Evolutionary conservation across 306 rosid species (phyloP).

Genomic region (Prunus armeniaca): DNA sequence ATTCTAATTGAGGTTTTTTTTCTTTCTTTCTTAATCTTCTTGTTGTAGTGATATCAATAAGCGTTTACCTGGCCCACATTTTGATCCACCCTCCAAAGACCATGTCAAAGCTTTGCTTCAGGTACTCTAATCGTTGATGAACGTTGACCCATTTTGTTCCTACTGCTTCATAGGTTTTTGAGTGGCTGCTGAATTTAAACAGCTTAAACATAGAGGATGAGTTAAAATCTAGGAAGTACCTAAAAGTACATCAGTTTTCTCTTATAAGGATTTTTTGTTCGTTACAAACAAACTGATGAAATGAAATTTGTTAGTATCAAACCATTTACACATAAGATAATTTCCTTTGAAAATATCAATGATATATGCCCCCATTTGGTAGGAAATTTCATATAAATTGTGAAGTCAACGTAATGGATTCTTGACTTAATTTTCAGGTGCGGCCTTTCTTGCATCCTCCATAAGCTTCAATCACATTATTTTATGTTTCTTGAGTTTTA

Average conservation of each 20-base stretch:
- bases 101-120: conserved; percentile 40
- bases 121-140: conserved; percentile 40
- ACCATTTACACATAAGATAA: not conserved
- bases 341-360: not conserved
- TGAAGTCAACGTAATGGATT: too few relatives aligned
- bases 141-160: not conserved
- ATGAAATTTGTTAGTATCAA: not conserved
- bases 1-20: not conserved
- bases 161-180: not conserved
- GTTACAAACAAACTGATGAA: not conserved
- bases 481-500: not conserved
- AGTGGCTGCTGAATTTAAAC: not conserved
- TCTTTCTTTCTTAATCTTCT: not conserved
- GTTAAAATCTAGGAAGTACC: not conserved
- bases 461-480: not conserved
- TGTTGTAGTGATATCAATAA: conserved; percentile 78
- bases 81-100: conserved; percentile 75
- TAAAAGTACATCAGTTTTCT: not conserved
- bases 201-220: not conserved
- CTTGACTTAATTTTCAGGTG: too few relatives aligned
- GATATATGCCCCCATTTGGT: not conserved
- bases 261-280: not conserved
- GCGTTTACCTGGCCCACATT: conserved; percentile 74
- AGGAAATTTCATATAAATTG: not conserved
- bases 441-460: too few relatives aligned